Evolutionary conservation across 306 rosid genomes (phyloP), one percentile per base, ranked within the genome.

Genomic region (Gillenia trifoliata): DNA sequence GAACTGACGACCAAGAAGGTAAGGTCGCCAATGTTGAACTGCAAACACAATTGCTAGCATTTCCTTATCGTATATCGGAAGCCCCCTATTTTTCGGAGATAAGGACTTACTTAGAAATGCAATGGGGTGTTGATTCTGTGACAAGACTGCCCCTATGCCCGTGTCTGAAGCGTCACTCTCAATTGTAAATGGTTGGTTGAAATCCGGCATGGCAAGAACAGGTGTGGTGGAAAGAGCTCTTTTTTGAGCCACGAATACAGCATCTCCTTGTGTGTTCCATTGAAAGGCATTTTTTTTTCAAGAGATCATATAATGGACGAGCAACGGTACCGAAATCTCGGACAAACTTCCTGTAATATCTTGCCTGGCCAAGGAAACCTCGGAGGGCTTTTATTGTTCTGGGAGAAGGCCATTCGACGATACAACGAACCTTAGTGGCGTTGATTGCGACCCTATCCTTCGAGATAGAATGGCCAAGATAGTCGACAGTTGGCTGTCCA

Each of bases 61-160:
- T 5, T 72, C 76, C 11, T 22, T 26, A 0, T 50, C 63, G 50
- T 50, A 70, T 3, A 60, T 12, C 0, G 30, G 43, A 2, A 56
- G n/a, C 0, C 0, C 9, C 0, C 2, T 19, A 5, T 50, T 29
- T 4, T 2, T n/a, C 0, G 0, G 4, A 0, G 56, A 15, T 1
- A 72, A n/a, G n/a, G n/a, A n/a, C n/a, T n/a, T n/a, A n/a, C n/a
- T n/a, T n/a, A n/a, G n/a, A n/a, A n/a, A n/a, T n/a, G n/a, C n/a
- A n/a, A 72, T 57, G 0, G 26, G 19, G 1, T 6, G 17, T 0
- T 30, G 11, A 0, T 19, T 3, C 5, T 69, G 45, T 20, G 33
- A 16, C 3, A 69, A 3, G 0, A 20, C 36, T 0, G 56, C 59
- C 6, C 57, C 59, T 0, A 38, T 5, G 1, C 57, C 68, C 3